These are phyloP conservation scores for Colletotrichum sp. DNA, from an alignment of 2,329 filamentous ascomycete species.

Conservation along the genomic window DNA sequence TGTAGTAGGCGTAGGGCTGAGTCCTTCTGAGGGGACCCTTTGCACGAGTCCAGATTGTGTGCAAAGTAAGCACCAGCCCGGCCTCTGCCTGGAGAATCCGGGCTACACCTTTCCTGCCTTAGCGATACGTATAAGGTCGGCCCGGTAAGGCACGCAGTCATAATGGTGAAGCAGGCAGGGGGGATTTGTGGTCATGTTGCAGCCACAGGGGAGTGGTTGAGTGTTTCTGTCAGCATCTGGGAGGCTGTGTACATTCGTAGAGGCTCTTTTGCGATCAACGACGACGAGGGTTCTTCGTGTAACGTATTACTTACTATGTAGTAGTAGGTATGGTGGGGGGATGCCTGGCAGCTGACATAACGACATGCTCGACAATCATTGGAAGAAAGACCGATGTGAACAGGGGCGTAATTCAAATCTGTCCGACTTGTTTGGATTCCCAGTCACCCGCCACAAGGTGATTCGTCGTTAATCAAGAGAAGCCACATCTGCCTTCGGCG, in stretches of 20 bases:
- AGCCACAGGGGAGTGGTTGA: background rate
- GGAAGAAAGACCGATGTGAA: background rate
- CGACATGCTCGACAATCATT: background rate
- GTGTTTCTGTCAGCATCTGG: slow-evolving; percentile 9
- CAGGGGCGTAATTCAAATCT: background rate
- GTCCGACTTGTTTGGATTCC: background rate
- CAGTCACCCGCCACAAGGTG: background rate
- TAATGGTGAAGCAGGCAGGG: background rate
- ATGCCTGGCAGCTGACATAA: background rate
- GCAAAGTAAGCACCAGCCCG: slow-evolving; percentile 18
- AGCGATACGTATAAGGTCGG: slow-evolving; percentile 15
- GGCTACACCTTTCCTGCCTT: background rate
- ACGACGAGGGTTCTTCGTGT: background rate
- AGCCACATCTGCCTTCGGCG: background rate
- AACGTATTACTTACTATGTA: background rate
- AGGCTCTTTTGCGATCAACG: background rate
- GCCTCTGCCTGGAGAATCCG: background rate
- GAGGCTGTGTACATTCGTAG: slow-evolving; percentile 9
- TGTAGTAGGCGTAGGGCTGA: slow-evolving; percentile 14
- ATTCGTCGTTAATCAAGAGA: background rate
- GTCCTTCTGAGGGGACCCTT: background rate
- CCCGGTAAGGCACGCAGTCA: background rate
- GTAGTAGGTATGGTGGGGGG: background rate
- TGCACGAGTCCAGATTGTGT: background rate
- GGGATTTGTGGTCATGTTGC: background rate